Percentiles rank a stretch among this genome's conserved stretches.
These are phyloP conservation scores for Didymellaceae sp. DNA, from an alignment of 2,329 filamentous ascomycete species.

Conservation along the genomic window DNA sequence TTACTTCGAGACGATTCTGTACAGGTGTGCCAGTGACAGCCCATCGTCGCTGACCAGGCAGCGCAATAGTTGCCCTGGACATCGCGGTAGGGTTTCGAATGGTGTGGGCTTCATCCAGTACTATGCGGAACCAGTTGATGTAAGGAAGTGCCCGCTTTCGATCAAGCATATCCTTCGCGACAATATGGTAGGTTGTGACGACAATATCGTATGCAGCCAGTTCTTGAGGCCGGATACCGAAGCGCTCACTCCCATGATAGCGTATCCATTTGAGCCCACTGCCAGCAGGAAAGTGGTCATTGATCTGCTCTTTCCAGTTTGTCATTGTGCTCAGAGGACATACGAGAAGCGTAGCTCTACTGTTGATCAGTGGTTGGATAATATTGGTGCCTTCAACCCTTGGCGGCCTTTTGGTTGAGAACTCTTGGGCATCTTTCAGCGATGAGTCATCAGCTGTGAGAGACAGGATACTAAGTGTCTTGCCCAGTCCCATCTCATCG, in stretches of 20 bases:
- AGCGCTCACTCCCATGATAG: slow-evolving; percentile 84
- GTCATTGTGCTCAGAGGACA: slow-evolving; percentile 89
- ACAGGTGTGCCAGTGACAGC: slow-evolving; percentile 97
- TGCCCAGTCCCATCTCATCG: slow-evolving; percentile 60
- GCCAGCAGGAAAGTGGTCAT: slow-evolving; percentile 73
- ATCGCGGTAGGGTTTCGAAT: slow-evolving; percentile 87
- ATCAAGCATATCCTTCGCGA: slow-evolving; percentile 73
- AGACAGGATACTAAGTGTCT: slow-evolving; percentile 78
- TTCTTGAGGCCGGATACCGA: slow-evolving; percentile 63
- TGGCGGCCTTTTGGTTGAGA: slow-evolving; percentile 61
- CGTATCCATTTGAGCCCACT: slow-evolving; percentile 71
- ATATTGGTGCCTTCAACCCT: slow-evolving; percentile 1
- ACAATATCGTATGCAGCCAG: slow-evolving; percentile 81
- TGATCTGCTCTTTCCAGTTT: slow-evolving; percentile 95
- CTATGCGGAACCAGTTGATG: slow-evolving; percentile 91
- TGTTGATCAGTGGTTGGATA: slow-evolving; percentile 62
- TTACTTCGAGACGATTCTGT: slow-evolving; percentile 77
- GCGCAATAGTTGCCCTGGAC: slow-evolving; percentile 81
- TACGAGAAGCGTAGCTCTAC: slow-evolving; percentile 81
- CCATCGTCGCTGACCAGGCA: slow-evolving; percentile 86
- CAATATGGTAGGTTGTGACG: slow-evolving; percentile 90
- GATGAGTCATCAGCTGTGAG: slow-evolving; percentile 68
- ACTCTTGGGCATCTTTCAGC: slow-evolving; percentile 66
- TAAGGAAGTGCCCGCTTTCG: slow-evolving; percentile 73
- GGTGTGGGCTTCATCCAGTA: slow-evolving; percentile 92